Conservation (phyloP, 495 filamentous ascomycete genomes). For the Cercophora scortea region DNA sequence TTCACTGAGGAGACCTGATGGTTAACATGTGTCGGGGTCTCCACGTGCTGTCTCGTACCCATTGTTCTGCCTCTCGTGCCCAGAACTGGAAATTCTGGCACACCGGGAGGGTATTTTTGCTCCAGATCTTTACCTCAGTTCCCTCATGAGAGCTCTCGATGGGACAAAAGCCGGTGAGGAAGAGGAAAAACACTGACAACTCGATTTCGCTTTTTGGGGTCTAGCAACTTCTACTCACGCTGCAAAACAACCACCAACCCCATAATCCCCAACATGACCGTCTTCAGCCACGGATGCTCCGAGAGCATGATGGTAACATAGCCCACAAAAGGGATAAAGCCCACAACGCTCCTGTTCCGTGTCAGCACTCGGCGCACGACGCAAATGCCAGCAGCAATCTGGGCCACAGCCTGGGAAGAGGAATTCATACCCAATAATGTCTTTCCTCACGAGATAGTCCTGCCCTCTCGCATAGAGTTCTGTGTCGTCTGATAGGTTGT, state of each 20-base stretch:
- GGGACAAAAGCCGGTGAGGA: too few relatives aligned
- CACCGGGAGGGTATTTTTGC: too few relatives aligned
- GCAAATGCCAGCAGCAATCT: neutral
- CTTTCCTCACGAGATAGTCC: slow-evolving; percentile 74
- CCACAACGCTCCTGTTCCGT: slow-evolving; percentile 58
- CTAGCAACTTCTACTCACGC: slow-evolving; percentile 51
- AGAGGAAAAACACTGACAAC: too few relatives aligned
- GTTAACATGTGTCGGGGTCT: too few relatives aligned
- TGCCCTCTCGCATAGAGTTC: slow-evolving; percentile 80
- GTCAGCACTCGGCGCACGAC: slow-evolving; percentile 1
- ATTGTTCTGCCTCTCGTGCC: too few relatives aligned
- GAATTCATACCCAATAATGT: slow-evolving; percentile 64
- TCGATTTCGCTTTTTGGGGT: too few relatives aligned
- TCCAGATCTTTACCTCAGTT: too few relatives aligned
- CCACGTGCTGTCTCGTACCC: too few relatives aligned
- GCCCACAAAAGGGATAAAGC: slow-evolving; percentile 91
- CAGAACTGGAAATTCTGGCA: too few relatives aligned
- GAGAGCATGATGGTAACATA: slow-evolving; percentile 96
- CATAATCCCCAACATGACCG: slow-evolving; percentile 88
- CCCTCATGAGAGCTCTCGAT: too few relatives aligned
- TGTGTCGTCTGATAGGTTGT: slow-evolving; percentile 89
- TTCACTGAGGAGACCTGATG: too few relatives aligned
- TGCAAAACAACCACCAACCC: slow-evolving; percentile 90
- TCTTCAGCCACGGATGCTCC: slow-evolving; percentile 97
- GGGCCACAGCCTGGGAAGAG: neutral